phyloP scores from a whole-genome alignment of 331 rosid species.

The Telfairia occidentalis region DNA sequence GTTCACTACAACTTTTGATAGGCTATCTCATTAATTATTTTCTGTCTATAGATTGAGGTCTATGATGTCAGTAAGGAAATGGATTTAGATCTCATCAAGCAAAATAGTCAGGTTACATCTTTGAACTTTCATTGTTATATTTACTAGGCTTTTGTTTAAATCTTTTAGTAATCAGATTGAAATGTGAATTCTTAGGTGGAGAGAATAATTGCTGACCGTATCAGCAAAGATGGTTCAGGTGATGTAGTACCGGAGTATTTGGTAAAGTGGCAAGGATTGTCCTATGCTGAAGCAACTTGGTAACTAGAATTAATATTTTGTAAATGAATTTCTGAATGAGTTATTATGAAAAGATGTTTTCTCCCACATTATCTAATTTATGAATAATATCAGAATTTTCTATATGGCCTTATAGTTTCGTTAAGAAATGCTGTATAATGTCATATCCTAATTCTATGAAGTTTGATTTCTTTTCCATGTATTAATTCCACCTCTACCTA shows the following conservation, averaged over 20 bases:
- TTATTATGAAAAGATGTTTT: not conserved
- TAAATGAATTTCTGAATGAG: not conserved
- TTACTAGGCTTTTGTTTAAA: constrained; percentile 1
- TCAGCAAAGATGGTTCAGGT: constrained; percentile 62
- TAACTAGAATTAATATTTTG: constrained; percentile 20
- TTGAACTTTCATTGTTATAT: constrained; percentile 1
- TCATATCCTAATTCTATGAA: constrained; percentile 3
- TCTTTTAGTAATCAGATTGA: constrained; percentile 13
- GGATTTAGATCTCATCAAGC: constrained; percentile 98
- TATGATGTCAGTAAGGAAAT: constrained; percentile 97
- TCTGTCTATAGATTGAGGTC: constrained; percentile 67
- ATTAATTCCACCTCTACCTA: constrained; percentile 3
- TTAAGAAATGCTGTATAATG: not conserved
- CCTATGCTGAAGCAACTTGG: constrained; percentile 99
- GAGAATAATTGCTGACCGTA: constrained; percentile 83
- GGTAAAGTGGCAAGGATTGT: constrained; percentile 98
- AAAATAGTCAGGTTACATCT: constrained; percentile 81
- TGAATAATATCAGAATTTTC: not conserved
- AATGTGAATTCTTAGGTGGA: constrained; percentile 56
- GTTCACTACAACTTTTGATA: not conserved
- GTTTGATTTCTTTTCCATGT: not conserved
- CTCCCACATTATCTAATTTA: not conserved
- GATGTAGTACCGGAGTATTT: constrained; percentile 79
- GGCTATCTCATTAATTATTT: constrained; percentile 8
- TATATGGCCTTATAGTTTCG: not conserved